Conservation (phyloP, 2,329 filamentous ascomycete genomes). For the Cryphonectria carpinicola region DNA sequence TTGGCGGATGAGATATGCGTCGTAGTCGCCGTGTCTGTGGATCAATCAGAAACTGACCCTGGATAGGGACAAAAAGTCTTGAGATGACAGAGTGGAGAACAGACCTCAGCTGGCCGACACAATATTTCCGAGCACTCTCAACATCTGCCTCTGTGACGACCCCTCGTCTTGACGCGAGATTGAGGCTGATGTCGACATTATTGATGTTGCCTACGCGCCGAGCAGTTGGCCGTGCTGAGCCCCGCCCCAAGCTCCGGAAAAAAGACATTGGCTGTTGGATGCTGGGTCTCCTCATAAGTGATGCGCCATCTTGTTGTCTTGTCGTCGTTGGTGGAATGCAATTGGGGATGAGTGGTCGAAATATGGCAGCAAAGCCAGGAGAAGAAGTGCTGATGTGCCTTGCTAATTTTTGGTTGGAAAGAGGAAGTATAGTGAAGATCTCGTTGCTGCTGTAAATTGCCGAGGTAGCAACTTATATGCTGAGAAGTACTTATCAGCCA, state of each 20-base stretch:
- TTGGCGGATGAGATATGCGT: conserved; percentile 82
- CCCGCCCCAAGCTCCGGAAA: conserved; percentile 41
- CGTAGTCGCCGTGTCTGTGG: conserved; percentile 80
- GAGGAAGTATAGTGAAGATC: not conserved
- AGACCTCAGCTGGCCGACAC: conserved; percentile 56
- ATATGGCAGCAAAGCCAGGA: not conserved
- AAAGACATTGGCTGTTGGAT: conserved; percentile 43
- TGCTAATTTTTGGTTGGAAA: not conserved
- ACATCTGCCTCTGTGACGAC: conserved; percentile 57
- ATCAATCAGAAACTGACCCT: not conserved
- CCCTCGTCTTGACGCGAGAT: conserved; percentile 35
- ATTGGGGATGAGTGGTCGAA: not conserved
- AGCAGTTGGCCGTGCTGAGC: conserved; percentile 39
- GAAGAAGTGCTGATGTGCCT: not conserved
- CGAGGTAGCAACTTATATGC: not conserved
- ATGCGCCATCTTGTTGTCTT: not conserved
- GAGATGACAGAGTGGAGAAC: conserved; percentile 21
- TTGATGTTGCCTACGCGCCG: conserved; percentile 5
- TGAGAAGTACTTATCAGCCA: not conserved
- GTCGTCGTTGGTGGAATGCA: not conserved
- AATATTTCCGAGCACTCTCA: conserved; percentile 58
- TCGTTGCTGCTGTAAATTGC: not conserved
- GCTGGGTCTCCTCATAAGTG: not conserved
- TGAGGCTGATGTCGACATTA: not conserved
- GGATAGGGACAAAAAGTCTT: not conserved